Evolutionary conservation across 2,329 filamentous ascomycete genomes (phyloP).

Genomic region (Alternaria ethzedia): DNA sequence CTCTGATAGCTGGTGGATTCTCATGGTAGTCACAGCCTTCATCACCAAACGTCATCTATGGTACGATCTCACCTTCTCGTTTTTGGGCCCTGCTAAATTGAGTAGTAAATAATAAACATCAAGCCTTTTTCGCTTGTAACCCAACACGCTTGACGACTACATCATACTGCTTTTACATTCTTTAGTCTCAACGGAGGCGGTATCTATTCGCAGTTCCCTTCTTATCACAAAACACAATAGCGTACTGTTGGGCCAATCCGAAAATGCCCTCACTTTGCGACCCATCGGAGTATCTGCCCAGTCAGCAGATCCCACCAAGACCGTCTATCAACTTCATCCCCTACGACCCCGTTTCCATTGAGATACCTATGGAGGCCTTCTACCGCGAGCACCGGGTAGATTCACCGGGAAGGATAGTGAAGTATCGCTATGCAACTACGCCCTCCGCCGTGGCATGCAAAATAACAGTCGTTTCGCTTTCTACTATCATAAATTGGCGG

Average conservation of each 20-base stretch:
- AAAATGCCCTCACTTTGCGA: neutral
- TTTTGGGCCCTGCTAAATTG: neutral
- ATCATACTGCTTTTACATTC: neutral
- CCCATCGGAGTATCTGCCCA: neutral
- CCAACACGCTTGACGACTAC: neutral
- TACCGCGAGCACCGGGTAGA: neutral
- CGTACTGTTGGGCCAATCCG: neutral
- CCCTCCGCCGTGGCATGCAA: neutral
- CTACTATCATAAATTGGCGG: neutral
- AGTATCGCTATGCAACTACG: neutral
- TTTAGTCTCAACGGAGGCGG: neutral
- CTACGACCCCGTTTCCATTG: neutral
- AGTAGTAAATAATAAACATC: neutral
- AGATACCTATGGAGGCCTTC: neutral
- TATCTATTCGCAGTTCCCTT: neutral
- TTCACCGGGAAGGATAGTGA: neutral
- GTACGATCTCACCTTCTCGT: neutral
- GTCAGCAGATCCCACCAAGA: neutral
- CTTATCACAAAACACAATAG: neutral
- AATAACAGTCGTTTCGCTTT: neutral
- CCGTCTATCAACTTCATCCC: neutral
- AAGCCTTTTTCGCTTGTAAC: neutral
- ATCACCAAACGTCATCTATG: neutral
- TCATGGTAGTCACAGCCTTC: neutral
- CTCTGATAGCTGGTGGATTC: neutral